Evolutionary conservation across 805 yeast genomes (phyloP), one percentile per base, ranked within the genome.

Genomic region (Yarrowia sp.): DNA sequence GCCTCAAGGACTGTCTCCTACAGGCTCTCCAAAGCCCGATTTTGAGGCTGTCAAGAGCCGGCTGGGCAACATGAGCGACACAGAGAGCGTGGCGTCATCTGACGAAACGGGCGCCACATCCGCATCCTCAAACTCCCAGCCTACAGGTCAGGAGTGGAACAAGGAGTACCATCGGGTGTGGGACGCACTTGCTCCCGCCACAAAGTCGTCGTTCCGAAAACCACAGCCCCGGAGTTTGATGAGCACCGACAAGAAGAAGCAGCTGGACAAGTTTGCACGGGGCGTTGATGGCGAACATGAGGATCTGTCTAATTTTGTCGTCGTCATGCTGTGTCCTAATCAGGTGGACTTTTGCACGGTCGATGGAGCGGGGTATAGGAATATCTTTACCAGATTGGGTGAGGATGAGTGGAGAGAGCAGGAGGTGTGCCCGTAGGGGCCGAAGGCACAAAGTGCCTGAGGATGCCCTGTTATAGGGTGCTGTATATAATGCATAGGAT

Each of bases 201-300:
- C 88, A 72, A 87, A 85, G 73, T 82, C 86, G 50, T 80, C 86
- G 31, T 90, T 88, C 75, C 82, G 88, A 65, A 86, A 85, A 68
- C 96, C 96, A 0, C 75, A 80, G 0, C 96, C 96, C 2, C 87
- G 87, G n/a, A 76, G 85, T 1, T 75, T 77, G 22, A 71, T 90
- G 72, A 82, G 83, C 10, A 79, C 78, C 8, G 86, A 84, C 45
- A 84, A 83, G 65, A 78, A 79, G 41, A 84, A 83, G 69, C 73
- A 79, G 65, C 75, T 90, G 48, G 96, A 90, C 74, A 83, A 89
- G 62, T 86, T 90, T 53, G 80, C 83, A 55, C 81, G 96, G 69
- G 93, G 96, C 11, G 96, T 90, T 15, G 96, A 90, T 75, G 96
- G 96, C 8, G 86, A 84, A 71, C 64, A 58, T 35, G 64, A 58